These are phyloP conservation scores for Tephrocybe rancida DNA, from an alignment of 768 basidiomycete genomes.

Conservation along the genomic window DNA sequence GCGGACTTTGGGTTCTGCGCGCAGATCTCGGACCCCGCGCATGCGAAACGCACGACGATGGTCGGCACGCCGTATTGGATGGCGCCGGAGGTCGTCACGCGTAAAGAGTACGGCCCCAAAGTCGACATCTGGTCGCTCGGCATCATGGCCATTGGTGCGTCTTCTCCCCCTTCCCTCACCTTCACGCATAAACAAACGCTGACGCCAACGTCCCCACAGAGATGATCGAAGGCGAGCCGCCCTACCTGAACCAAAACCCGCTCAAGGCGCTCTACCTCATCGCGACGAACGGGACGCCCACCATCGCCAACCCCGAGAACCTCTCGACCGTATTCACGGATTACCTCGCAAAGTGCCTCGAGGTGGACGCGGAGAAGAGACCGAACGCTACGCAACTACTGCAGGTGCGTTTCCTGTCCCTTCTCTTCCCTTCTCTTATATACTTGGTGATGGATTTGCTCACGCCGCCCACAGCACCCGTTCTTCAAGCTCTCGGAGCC, in stretches of 20 bases:
- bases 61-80: conserved; percentile 99
- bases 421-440: too few species aligned
- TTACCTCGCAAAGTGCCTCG: conserved; percentile 85
- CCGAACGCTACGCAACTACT: conserved; percentile 84
- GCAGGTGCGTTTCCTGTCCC: conserved; percentile 43
- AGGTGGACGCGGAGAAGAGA: conserved; percentile 94
- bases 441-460: too few species aligned
- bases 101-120: conserved; percentile 97
- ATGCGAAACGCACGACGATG: conserved; percentile 96
- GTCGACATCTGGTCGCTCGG: conserved; percentile 98
- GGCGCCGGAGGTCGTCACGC: conserved; percentile 97
- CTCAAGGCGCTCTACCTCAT: conserved; percentile 97
- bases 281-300: conserved; percentile 97
- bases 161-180: background rate
- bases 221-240: conserved; percentile 98
- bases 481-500: conserved; percentile 92
- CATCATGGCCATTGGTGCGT: conserved; percentile 92
- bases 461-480: too few species aligned
- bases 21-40: conserved; percentile 87
- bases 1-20: conserved; percentile 99
- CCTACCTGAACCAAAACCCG: conserved; percentile 95
- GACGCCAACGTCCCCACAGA: conserved; percentile 47
- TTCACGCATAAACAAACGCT: conserved; percentile 2
- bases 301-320: conserved; percentile 87
- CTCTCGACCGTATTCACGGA: conserved; percentile 80